Conservation (phyloP, 139 green algal species). For the Astrephomene gubernaculifera region DNA sequence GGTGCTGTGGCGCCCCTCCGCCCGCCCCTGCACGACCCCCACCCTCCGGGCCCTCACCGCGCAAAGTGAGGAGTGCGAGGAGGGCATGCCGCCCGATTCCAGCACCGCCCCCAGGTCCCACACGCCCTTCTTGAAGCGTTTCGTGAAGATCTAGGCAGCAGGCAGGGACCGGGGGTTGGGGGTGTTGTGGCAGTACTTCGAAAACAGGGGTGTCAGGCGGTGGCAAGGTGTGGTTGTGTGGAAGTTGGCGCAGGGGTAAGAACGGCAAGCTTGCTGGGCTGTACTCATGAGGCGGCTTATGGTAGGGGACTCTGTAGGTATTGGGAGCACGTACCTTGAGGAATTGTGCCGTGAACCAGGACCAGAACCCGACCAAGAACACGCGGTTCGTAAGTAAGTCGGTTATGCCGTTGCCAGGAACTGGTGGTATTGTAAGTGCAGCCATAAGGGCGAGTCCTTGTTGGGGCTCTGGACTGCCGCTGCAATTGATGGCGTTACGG, state of each 20-base stretch:
- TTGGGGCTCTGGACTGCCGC: neutral
- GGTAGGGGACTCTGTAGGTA: neutral
- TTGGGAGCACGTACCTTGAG: slow-evolving; percentile 80
- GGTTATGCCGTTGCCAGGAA: slow-evolving; percentile 53
- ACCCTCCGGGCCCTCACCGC: slow-evolving; percentile 67
- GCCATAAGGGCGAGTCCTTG: neutral
- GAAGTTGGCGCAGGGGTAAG: too few relatives aligned
- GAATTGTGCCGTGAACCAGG: slow-evolving; percentile 89
- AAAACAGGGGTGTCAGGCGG: too few relatives aligned
- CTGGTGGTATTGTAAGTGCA: slow-evolving; percentile 22
- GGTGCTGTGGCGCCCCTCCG: too few relatives aligned
- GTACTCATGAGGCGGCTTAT: neutral
- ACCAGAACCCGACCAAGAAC: slow-evolving; percentile 90
- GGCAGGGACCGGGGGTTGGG: neutral
- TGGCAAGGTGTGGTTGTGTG: too few relatives aligned
- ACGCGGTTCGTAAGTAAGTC: slow-evolving; percentile 83
- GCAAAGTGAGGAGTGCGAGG: slow-evolving; percentile 94
- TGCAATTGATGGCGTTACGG: neutral
- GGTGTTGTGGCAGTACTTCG: neutral
- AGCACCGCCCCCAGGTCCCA: slow-evolving; percentile 87
- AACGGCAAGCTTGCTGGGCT: neutral
- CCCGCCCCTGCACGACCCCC: too few relatives aligned
- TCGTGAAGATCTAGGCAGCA: slow-evolving; percentile 87
- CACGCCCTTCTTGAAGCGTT: slow-evolving; percentile 82
- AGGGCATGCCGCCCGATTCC: slow-evolving; percentile 97